Percentiles rank a stretch among this genome's conserved stretches.
Conservation (phyloP, 208 protist species). For the Sergeia podlipaevii region DNA sequence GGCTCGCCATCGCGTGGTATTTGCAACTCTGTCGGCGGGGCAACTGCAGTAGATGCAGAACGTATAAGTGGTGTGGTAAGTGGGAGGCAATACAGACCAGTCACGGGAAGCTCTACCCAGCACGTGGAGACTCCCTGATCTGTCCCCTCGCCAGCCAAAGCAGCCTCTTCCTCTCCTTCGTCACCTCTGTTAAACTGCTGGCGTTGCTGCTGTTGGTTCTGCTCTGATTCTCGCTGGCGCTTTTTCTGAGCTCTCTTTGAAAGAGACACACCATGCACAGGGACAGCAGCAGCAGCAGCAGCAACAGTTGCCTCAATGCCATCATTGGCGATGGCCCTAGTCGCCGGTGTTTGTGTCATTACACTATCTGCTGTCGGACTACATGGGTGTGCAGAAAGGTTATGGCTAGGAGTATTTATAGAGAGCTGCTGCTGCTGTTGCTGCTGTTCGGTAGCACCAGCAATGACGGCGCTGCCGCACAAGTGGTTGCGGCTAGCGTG, state of each 20-base stretch:
- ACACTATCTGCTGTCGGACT: too few species aligned
- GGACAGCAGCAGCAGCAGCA: too few species aligned
- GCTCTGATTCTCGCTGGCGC: neutral
- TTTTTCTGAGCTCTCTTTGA: too few species aligned
- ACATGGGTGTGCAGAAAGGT: neutral
- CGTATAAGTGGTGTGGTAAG: neutral
- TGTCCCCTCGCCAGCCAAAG: neutral
- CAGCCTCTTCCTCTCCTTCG: constrained; percentile 2
- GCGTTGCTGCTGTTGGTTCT: constrained; percentile 14
- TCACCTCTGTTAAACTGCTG: neutral
- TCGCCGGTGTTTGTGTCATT: too few species aligned
- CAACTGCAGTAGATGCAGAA: too few species aligned
- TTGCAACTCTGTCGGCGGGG: too few species aligned
- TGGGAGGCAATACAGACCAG: constrained; percentile 49
- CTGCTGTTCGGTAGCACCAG: too few species aligned
- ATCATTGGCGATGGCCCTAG: too few species aligned
- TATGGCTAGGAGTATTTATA: neutral
- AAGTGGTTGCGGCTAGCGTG: constrained; percentile 13
- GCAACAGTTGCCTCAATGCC: too few species aligned
- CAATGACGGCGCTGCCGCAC: too few species aligned
- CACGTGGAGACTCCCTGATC: constrained; percentile 14
- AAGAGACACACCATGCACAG: too few species aligned
- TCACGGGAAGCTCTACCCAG: constrained; percentile 67
- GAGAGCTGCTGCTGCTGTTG: constrained; percentile 1
- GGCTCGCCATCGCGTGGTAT: too few species aligned